These are phyloP conservation scores for Aquilaria agallochum DNA, from an alignment of 441 rosid species.

Conservation along the genomic window DNA sequence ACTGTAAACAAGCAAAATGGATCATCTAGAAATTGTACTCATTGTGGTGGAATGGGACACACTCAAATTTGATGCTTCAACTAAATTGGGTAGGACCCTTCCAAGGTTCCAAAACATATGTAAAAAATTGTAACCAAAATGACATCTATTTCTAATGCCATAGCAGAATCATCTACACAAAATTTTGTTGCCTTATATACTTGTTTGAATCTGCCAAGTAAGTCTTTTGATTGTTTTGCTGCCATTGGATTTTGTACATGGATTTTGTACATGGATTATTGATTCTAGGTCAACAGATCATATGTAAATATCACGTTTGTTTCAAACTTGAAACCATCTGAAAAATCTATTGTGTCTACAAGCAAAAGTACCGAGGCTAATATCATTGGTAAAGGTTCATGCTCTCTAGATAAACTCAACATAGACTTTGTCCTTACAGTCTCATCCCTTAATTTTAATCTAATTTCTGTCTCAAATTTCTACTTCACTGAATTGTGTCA, in stretches of 20 bases:
- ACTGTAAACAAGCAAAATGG: background rate
- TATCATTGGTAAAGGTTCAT: background rate
- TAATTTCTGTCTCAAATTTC: slow-evolving; percentile 5
- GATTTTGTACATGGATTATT: slow-evolving; percentile 13
- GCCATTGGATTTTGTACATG: background rate
- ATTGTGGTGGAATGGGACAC: background rate
- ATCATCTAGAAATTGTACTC: background rate
- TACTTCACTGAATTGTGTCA: background rate
- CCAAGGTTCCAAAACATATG: slow-evolving; percentile 1
- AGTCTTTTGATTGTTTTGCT: background rate
- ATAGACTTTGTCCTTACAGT: background rate
- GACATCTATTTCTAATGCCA: background rate
- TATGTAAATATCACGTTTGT: background rate
- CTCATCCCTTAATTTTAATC: background rate
- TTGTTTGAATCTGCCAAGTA: background rate
- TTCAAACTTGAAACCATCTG: background rate
- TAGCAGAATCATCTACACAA: background rate
- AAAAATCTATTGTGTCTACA: background rate
- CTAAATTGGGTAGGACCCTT: slow-evolving; percentile 8
- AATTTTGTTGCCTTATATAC: background rate
- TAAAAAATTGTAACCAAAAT: background rate
- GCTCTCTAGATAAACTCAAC: background rate
- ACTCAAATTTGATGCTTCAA: background rate
- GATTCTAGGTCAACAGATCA: slow-evolving; percentile 5
- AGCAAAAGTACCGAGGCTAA: background rate